Evolutionary conservation across 129 eudicot species (phyloP), one percentile per base, ranked within the genome.

Genomic region (Calendula officinalis): DNA sequence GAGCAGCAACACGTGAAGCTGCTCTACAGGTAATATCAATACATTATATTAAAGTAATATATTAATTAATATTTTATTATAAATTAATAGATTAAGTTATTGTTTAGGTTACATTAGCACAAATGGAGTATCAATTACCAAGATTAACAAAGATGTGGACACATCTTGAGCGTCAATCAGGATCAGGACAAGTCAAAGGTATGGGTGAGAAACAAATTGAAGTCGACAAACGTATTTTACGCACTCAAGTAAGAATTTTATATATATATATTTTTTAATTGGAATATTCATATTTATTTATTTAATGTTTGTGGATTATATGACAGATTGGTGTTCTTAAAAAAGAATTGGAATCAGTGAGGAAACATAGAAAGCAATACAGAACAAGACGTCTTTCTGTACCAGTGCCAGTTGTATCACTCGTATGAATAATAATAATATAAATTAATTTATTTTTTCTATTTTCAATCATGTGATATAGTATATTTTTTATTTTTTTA

Each of bases 151-250:
- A 81, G 67, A 92, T 92, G 98, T 92, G 98, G 98, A 82, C 82
- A 5, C 98, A 92, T 73, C 96, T 92, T 80, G 96, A 92, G 80
- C 96, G 98, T 50, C 98, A 92, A 81, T 69, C 98, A 58, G 98
- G 98, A 22, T 22, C 30, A 76, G 98, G 98, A 33, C 80, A 88
- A 67, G 98, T 92, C 80, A 92, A 92, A 83, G 98, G 98, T 78
- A 92, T 92, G 96, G 98, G 98, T 61, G 98, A 92, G 89, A 92
- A 92, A 75, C 98, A 92, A 71, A 92, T 92, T 77, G 98, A 92
- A 78, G 98, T 92, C 59, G 98, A 92, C 85, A 92, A 92, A 60
- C 95, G 98, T 82, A 92, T 92, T 60, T 68, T 92, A 48, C 95
- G 96, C 46, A 82, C 84, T 67, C 95, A 92, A 76, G 98, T 91